Evolutionary conservation across 495 filamentous ascomycete genomes (phyloP).

Genomic region (Neurospora hispaniola): DNA sequence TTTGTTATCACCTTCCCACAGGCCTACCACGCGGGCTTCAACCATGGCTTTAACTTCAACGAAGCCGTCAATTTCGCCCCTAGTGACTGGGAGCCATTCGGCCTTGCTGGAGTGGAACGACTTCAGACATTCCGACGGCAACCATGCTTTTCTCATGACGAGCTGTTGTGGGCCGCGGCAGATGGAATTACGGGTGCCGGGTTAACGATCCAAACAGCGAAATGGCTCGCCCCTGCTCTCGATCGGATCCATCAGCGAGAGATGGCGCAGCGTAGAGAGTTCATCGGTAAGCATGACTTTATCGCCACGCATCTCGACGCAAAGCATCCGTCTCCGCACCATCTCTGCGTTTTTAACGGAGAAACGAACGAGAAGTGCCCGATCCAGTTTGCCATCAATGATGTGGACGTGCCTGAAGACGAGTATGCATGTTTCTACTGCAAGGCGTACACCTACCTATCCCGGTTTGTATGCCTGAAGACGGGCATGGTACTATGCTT

Average conservation of each 20-base stretch:
- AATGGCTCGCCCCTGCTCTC: slow-evolving; percentile 84
- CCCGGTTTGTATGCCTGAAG: slow-evolving; percentile 73
- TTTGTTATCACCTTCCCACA: slow-evolving; percentile 93
- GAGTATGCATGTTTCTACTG: slow-evolving; percentile 86
- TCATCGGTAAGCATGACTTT: slow-evolving; percentile 50
- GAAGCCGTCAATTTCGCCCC: slow-evolving; percentile 98
- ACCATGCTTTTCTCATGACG: slow-evolving; percentile 95
- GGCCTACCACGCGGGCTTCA: slow-evolving; percentile 88
- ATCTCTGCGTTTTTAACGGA: slow-evolving; percentile 33
- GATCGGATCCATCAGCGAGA: slow-evolving; percentile 68
- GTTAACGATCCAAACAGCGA: slow-evolving; percentile 81
- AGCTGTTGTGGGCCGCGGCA: slow-evolving; percentile 78
- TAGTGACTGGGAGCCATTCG: slow-evolving; percentile 91
- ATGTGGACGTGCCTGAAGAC: slow-evolving; percentile 73
- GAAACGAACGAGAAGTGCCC: slow-evolving; percentile 32
- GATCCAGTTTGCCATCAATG: slow-evolving; percentile 41
- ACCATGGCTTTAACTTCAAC: slow-evolving; percentile 98
- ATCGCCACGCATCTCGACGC: slow-evolving; percentile 45
- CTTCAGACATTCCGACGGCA: slow-evolving; percentile 82
- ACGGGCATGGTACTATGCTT: slow-evolving; percentile 71
- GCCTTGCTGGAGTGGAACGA: slow-evolving; percentile 74
- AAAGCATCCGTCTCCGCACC: slow-evolving; percentile 15
- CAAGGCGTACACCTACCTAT: slow-evolving; percentile 87
- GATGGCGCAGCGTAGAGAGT: slow-evolving; percentile 51
- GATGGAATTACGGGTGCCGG: slow-evolving; percentile 56